Conservation (phyloP, 108 stramenopile genomes). For the Skeletonema costatum region DNA sequence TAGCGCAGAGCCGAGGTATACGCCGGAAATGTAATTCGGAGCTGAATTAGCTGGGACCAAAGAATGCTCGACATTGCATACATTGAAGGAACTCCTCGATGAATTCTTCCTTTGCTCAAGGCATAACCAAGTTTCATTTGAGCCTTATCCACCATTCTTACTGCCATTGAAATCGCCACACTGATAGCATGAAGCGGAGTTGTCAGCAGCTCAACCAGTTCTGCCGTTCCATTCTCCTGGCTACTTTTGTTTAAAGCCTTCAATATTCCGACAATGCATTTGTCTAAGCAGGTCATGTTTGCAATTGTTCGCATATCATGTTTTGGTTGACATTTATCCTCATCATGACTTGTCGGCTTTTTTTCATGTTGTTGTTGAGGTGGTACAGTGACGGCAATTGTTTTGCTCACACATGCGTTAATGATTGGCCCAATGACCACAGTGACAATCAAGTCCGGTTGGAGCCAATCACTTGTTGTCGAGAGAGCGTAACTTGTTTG, state of each 20-base stretch:
- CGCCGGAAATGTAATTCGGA: neutral
- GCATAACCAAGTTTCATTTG: conserved; percentile 32
- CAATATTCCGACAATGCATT: conserved; percentile 28
- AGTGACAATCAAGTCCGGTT: conserved; percentile 19
- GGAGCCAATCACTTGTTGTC: conserved; percentile 1
- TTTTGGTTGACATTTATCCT: neutral
- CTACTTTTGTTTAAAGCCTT: conserved; percentile 26
- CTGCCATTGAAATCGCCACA: conserved; percentile 27
- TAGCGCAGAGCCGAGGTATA: neutral
- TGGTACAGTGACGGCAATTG: conserved; percentile 5
- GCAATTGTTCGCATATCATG: conserved; percentile 25
- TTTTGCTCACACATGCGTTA: conserved; percentile 27
- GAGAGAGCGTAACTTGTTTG: neutral
- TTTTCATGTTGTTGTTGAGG: neutral
- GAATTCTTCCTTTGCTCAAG: conserved; percentile 17
- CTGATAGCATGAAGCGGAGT: conserved; percentile 29
- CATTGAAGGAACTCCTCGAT: conserved; percentile 7
- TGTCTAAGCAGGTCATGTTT: conserved; percentile 29
- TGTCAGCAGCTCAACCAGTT: conserved; percentile 22
- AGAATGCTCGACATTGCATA: conserved; percentile 30
- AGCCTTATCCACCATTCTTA: conserved; percentile 37
- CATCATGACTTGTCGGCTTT: neutral
- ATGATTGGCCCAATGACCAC: conserved; percentile 37
- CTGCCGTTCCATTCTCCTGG: neutral
- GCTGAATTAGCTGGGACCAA: conserved; percentile 40